A percentile compares a stretch with the other conserved stretches of the same genome.
Evolutionary conservation across 345 rosid species (phyloP).

Genomic region (Microcos paniculata): DNA sequence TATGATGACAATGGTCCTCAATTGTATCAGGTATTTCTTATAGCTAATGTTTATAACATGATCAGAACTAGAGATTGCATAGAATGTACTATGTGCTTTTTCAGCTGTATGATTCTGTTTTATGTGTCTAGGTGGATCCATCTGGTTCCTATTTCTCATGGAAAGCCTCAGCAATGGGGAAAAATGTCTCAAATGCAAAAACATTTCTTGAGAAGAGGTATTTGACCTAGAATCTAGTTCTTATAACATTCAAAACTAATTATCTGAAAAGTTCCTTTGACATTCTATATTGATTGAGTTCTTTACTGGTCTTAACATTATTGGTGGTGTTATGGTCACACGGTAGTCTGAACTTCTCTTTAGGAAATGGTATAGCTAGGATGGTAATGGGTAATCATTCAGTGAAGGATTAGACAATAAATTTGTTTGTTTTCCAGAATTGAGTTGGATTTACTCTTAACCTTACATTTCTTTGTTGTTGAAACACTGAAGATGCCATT

Average conservation of each 20-base stretch:
- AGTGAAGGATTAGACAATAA: neutral
- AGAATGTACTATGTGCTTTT: neutral
- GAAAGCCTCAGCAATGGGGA: conserved; percentile 99
- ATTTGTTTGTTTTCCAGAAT: neutral
- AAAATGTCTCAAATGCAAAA: conserved; percentile 92
- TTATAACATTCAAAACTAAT: neutral
- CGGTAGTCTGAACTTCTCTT: neutral
- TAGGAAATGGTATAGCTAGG: neutral
- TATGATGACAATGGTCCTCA: conserved; percentile 96
- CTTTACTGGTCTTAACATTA: neutral
- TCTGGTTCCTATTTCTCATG: conserved; percentile 98
- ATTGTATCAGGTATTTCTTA: conserved; percentile 69
- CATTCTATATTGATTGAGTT: neutral
- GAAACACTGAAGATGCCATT: conserved; percentile 4
- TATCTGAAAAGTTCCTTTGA: neutral
- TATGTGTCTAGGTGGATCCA: conserved; percentile 67
- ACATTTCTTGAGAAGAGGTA: conserved; percentile 96
- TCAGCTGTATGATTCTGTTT: neutral
- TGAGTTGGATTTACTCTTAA: neutral
- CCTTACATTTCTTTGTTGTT: neutral
- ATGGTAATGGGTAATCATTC: neutral
- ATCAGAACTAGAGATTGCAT: neutral
- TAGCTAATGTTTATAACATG: neutral
- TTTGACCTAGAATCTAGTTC: neutral
- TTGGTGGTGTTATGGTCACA: neutral